Percentiles rank a stretch among this genome's conserved stretches.
These are phyloP conservation scores for Isatis tinctoria DNA, from an alignment of 345 rosid genomes.

Conservation along the genomic window DNA sequence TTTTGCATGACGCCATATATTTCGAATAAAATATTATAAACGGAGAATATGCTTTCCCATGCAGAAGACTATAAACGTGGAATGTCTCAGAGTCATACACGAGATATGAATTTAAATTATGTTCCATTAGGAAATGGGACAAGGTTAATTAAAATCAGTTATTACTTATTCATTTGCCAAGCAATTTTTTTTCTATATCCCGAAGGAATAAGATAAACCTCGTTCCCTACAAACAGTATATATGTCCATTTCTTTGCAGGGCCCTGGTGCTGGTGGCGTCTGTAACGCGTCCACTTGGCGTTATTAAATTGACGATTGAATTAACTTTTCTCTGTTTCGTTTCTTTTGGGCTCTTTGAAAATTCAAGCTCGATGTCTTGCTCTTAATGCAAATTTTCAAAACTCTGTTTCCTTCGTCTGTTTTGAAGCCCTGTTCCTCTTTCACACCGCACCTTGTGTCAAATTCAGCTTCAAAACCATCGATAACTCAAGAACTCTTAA, in stretches of 20 bases:
- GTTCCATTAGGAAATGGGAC: neutral
- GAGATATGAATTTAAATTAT: neutral
- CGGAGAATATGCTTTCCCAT: neutral
- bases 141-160: neutral
- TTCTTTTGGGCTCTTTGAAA: neutral
- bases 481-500: neutral
- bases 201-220: neutral
- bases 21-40: neutral
- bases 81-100: slow-evolving; percentile 2
- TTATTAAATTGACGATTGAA: neutral
- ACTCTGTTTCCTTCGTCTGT: neutral
- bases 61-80: slow-evolving; percentile 25
- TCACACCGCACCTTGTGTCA: neutral
- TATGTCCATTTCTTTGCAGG: neutral
- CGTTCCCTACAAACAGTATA: neutral
- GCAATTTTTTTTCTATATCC: neutral
- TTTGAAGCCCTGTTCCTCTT: neutral
- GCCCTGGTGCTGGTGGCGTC: neutral
- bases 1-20: no score
- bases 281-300: neutral
- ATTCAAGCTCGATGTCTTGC: neutral
- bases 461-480: neutral
- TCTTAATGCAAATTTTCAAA: neutral
- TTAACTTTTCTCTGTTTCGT: neutral
- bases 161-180: neutral